These are phyloP conservation scores for Hyaloscypha variabilis DNA, from an alignment of 495 filamentous ascomycete genomes.

Conservation along the genomic window DNA sequence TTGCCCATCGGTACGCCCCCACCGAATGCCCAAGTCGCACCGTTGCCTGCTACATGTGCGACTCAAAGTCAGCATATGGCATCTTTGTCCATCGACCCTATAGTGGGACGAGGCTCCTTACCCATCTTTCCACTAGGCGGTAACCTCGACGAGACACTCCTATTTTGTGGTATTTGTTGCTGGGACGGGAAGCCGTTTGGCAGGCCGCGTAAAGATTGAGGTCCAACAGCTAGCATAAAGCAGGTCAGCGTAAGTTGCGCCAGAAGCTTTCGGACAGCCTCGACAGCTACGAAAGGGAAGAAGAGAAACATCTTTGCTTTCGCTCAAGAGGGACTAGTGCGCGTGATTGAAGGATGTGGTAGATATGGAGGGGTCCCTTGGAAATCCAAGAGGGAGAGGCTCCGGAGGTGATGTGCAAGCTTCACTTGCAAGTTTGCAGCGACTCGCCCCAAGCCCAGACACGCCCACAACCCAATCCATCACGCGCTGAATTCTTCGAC, in stretches of 20 bases:
- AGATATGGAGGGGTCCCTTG: not conserved
- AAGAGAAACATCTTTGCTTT: not conserved
- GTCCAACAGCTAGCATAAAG: constrained; percentile 57
- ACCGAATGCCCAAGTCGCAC: constrained; percentile 71
- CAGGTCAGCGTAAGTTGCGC: constrained; percentile 4
- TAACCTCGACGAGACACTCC: constrained; percentile 69
- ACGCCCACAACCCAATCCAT: no score
- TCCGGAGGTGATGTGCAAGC: not conserved
- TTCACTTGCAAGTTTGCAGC: not conserved
- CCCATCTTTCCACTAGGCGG: constrained; percentile 77
- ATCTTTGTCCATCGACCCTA: not conserved
- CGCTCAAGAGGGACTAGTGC: not conserved
- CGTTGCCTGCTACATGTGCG: constrained; percentile 57
- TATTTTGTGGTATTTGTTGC: constrained; percentile 63
- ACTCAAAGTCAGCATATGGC: constrained; percentile 32
- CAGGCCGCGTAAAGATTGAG: constrained; percentile 70
- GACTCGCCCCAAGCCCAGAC: not conserved
- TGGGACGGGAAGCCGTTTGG: constrained; percentile 67
- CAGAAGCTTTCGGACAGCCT: not conserved
- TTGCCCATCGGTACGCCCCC: constrained; percentile 71
- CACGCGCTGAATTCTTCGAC: not conserved
- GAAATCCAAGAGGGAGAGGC: not conserved
- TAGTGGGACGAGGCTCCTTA: constrained; percentile 40
- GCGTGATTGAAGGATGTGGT: not conserved
- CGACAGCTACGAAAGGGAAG: not conserved